Base-by-base conservation (phyloP, 306 rosid species). In the barrel medic (Medicago truncatula) region DNA sequence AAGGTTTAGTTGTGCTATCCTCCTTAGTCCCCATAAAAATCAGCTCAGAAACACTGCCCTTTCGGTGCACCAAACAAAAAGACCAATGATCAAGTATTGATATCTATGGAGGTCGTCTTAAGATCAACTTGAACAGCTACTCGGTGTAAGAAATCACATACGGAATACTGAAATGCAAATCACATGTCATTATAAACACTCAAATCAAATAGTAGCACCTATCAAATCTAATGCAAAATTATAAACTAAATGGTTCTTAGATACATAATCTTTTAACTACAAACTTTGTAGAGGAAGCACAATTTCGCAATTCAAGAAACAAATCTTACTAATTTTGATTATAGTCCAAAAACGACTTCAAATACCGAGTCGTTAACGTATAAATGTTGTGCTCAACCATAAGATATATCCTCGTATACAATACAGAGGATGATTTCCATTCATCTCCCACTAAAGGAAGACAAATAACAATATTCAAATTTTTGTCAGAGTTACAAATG, bases 11-110 rank as follows among this genome's bases (percentile, higher is more conserved):
- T 17, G 97, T 67, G 78, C 85, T 89, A 80, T 92, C 98, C 87
- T 92, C 98, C 89, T 96, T 88, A 31, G 98, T 91, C 75, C 99
- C 98, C 98, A 96, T 96, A 36, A 14, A 38, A 78, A 82, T 52
- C 59, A 50, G 60, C 70, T 80, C 60, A 73, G 53, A 59, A 84
- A 75, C 63, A 49, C 43, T 40, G 28, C 64, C 71, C 71, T 44
- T 70, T 68, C n/a, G 70, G 54, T 52, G 58, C 49, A 74, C 74
- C 17, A 41, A 79, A 21, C 73, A 18, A 12, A 56, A 57, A 14
- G 46, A 40, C 77, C 67, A 75, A 41, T 56, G 65, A 82, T 81
- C 70, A 60, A 70, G 43, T 15, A 46, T 20, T 8, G 72, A 61
- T 87, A 78, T 52, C 77, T 79, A 69, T n/a, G 20, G 64, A 78